A percentile compares a stretch with the other conserved stretches of the same genome.
phyloP scores from a whole-genome alignment of 1,139 yeast genomes.

The Yamadazyma jaroonii region DNA sequence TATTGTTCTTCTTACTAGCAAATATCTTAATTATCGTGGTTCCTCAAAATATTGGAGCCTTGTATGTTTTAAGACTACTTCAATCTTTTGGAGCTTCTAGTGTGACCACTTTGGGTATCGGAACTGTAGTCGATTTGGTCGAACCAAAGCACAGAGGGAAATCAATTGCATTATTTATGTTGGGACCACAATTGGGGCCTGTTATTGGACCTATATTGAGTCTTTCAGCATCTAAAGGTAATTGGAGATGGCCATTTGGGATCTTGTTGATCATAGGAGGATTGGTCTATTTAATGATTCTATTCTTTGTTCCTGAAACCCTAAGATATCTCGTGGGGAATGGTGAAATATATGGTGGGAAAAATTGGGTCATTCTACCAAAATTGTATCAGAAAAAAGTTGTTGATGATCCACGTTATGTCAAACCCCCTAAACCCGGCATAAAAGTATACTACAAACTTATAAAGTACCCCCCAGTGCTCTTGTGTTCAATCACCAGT shows the following conservation, averaged over 20 bases:
- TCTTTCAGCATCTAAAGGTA: slow-evolving; percentile 28
- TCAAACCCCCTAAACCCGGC: slow-evolving; percentile 50
- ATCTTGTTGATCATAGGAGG: slow-evolving; percentile 45
- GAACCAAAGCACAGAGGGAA: slow-evolving; percentile 49
- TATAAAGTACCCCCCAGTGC: slow-evolving; percentile 42
- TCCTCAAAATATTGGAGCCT: slow-evolving; percentile 45
- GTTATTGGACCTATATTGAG: slow-evolving; percentile 53
- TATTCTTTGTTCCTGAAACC: slow-evolving; percentile 53
- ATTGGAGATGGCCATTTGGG: slow-evolving; percentile 61
- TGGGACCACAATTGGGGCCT: slow-evolving; percentile 63
- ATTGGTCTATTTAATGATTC: slow-evolving; percentile 34
- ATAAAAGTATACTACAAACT: slow-evolving; percentile 34
- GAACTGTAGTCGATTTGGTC: slow-evolving; percentile 51
- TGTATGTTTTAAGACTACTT: slow-evolving; percentile 42
- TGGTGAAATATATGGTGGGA: slow-evolving; percentile 29
- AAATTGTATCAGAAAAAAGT: slow-evolving; percentile 25
- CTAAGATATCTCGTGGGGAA: slow-evolving; percentile 54
- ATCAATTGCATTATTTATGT: slow-evolving; percentile 52
- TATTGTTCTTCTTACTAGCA: slow-evolving; percentile 42
- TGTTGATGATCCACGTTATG: slow-evolving; percentile 25
- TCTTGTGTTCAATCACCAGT: slow-evolving; percentile 47
- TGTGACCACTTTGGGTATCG: slow-evolving; percentile 56
- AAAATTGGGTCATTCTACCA: slow-evolving; percentile 26
- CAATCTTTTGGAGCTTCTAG: slow-evolving; percentile 58
- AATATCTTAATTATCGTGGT: slow-evolving; percentile 47